A percentile compares a stretch with the other conserved stretches of the same genome.
Evolutionary conservation across 2,329 filamentous ascomycete genomes (phyloP).

Genomic region (Dothiorella sarmentorum): DNA sequence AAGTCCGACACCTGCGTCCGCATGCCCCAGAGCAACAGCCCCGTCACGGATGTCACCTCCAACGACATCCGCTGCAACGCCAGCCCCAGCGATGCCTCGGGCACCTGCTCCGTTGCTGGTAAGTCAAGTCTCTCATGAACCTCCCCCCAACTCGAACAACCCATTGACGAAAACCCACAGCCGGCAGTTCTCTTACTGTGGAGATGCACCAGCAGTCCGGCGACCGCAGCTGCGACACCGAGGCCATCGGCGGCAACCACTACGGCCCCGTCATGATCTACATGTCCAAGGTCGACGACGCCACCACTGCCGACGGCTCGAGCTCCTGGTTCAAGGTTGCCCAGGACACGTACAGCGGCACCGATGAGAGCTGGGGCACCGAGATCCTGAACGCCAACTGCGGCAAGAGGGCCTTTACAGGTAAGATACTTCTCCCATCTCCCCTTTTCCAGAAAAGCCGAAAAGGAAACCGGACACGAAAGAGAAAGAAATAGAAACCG

Average conservation of each 20-base stretch:
- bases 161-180: constrained; percentile 24
- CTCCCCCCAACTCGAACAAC: not conserved
- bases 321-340: constrained; percentile 53
- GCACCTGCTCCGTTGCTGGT: constrained; percentile 24
- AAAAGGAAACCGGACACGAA: not conserved
- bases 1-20: constrained; percentile 44
- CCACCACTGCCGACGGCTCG: constrained; percentile 55
- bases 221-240: constrained; percentile 30
- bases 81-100: constrained; percentile 25
- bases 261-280: constrained; percentile 46
- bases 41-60: constrained; percentile 34
- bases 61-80: constrained; percentile 36
- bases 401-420: constrained; percentile 42
- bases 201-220: constrained; percentile 38
- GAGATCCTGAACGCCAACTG: constrained; percentile 41
- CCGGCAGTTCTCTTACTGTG: constrained; percentile 33
- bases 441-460: constrained; percentile 20
- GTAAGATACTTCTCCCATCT: constrained; percentile 31
- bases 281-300: constrained; percentile 38
- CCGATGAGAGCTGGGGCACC: constrained; percentile 39
- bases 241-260: constrained; percentile 38
- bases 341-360: constrained; percentile 37
- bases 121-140: not conserved
- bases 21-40: constrained; percentile 41
- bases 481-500: not conserved